Evolutionary conservation across 108 stramenopile genomes (phyloP), one percentile per base, ranked within the genome.

Genomic region (Skeletonema costatum): DNA sequence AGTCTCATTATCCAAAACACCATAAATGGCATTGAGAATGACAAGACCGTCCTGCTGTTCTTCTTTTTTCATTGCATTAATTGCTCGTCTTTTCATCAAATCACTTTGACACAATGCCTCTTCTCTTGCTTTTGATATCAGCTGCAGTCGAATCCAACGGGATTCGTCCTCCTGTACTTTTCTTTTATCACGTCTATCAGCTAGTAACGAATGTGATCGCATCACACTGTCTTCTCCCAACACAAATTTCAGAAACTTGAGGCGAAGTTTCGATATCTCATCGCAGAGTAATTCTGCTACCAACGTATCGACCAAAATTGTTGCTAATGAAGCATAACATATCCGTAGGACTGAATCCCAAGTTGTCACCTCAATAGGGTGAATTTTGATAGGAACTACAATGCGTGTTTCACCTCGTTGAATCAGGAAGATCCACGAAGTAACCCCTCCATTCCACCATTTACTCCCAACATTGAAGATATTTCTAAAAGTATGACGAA

Each of bases 11-110:
- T 71, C 78, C 66, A 72, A 74, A 0, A 80, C 75, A 5, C 74
- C 78, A 69, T 83, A 86, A 4, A 74, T 38, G 33, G 86, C 86
- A 11, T 77, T 75, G 36, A 73, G 17, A 32, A 86, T 81, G 4
- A 83, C 78, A 6, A 86, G 71, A 10, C 86, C 86, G 10, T 70
- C 61, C 36, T 53, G 60, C 14, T 81, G 50, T 35, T 70, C 62
- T 61, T 86, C 86, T 32, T 64, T 67, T 62, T 77, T 62, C 16
- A 66, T 44, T 39, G 50, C 63, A 2, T 21, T 32, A 14, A 33
- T 61, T 32, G 81, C 81, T 64, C 78, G 81, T 42, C 70, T 70
- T 21, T 29, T 14, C 81, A 82, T 82, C 13, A 74, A 39, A 68
- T 73, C 19, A 8, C 66, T 16, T 44, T 82, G 81, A 2, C 73